Base-by-base conservation (phyloP, 768 basidiomycete genomes). In the Scleroderma citrinum region DNA sequence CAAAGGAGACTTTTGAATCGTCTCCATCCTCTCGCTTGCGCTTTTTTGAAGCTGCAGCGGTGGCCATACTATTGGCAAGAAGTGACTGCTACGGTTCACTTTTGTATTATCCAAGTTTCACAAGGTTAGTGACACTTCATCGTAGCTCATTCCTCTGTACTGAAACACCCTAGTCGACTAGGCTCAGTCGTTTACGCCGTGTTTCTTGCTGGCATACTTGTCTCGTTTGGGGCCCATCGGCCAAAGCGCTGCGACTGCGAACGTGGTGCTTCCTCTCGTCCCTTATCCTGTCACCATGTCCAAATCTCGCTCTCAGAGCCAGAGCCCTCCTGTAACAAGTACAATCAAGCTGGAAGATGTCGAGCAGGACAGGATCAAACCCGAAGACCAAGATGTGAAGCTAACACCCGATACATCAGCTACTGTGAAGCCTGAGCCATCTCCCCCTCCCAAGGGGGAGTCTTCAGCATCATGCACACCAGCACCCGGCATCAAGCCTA, bases 1-100 rank as follows among this genome's bases (percentile, higher is more conserved):
- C 61, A 31, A 78, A 65, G 39, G 69, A 65, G 48, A 71, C 51
- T 44, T 65, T 65, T 34, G 51, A 58, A 36, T 62, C 53, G 50
- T 69, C 72, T 34, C 56, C 70, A 45, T 59, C 56, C 48, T 66
- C 56, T 53, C 77, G 71, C 60, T 81, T 81, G 49, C 78, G 72
- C 59, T 81, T 80, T 64, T 71, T 75, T 57, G 69, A 63, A 45
- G 53, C 51, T 51, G 61, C 42, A 50, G 48, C 44, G 11, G 64
- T 36, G 41, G 54, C 42, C 59, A 65, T 65, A 7, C 31, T 7
- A 32, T 32, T 32, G 31, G 31, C 31, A n/a, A n/a, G n/a, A n/a
- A n/a, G n/a, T n/a, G n/a, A n/a, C n/a, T n/a, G n/a, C n/a, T n/a
- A n/a, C n/a, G n/a, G n/a, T n/a, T n/a, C n/a, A n/a, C n/a, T n/a